Evolutionary conservation across 441 rosid genomes (phyloP), one percentile per base, ranked within the genome.

Genomic region (Capsella rubella): DNA sequence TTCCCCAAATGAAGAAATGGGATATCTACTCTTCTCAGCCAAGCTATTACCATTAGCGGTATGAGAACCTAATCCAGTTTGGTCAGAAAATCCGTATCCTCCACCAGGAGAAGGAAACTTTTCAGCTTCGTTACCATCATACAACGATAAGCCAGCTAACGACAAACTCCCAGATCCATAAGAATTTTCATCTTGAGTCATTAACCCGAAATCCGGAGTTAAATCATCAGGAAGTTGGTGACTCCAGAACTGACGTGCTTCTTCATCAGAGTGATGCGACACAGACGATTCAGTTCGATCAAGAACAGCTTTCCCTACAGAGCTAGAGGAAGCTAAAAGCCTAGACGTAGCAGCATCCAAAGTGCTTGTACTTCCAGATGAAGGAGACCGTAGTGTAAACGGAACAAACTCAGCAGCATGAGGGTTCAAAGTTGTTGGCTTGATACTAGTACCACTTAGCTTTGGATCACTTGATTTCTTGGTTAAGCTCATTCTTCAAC

Each of bases 401-500:
- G 99, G 99, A 75, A 95, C 78, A 13, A 95, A 95, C 86, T 90
- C 99, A 11, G 96, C 98, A 8, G 99, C 99, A 86, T 90, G 86
- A 14, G 99, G 99, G 67, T 95, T 95, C 81, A 95, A 86, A 69
- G 88, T 52, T 10, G 88, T 87, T 73, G 84, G 86, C 76, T 91
- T 92, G 78, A 66, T 81, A 55, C 82, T 67, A 52, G 84, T 21
- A 34, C 40, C 60, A 15, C 62, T 84, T 50, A 86, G 79, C 85
- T 90, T 89, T 21, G 88, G 58, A 57, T 88, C 91, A 74, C 75
- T 82, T 55, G 84, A 87, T 85, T 90, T 90, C 91, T 86, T 89
- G 80, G 89, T 85, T 75, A 90, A 73, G 95, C 86, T 95, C 99
- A 92, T 92, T 72, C 85, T 88, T 85, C 68, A 73, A 75, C 78